Evolutionary conservation across 176 grass and related monocot species (phyloP).

Genomic region (barley (Hordeum vulgare)): MorexV3_pseudomolecules_assembly NC_058522.1:572102341-572102840

Average conservation of each 20-base stretch:
- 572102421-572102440: neutral
- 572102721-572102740: neutral
- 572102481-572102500: neutral
- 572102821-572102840: neutral
- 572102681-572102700: neutral
- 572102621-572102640: neutral
- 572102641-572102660: neutral
- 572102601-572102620: neutral
- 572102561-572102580: neutral
- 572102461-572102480: neutral
- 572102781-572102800: neutral
- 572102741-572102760: neutral
- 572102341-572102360: too few relatives aligned
- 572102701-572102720: neutral
- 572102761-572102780: neutral
- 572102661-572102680: neutral
- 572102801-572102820: neutral
- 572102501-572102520: neutral
- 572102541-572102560: neutral
- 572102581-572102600: neutral
- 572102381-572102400: too few relatives aligned
- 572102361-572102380: too few relatives aligned
- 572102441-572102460: neutral
- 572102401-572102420: too few relatives aligned
- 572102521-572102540: neutral